A percentile compares a stretch with the other conserved stretches of the same genome.
Evolutionary conservation across 345 rosid species (phyloP).

Genomic region (Populus nigra): DNA sequence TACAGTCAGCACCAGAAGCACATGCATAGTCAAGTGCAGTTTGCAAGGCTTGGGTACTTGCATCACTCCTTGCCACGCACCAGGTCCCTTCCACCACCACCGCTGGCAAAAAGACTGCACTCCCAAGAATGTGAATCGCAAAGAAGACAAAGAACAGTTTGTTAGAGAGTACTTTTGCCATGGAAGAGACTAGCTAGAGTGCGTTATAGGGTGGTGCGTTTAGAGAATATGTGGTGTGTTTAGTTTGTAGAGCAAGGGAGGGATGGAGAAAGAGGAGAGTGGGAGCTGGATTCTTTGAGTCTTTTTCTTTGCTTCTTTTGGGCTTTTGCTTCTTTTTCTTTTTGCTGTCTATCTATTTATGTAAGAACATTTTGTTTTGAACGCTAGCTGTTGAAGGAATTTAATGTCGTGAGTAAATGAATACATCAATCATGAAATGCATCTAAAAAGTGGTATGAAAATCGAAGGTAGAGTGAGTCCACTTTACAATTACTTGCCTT

Average conservation of each 20-base stretch:
- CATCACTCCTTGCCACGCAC: constrained; percentile 82
- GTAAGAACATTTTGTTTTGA: not conserved
- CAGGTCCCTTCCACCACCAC: constrained; percentile 26
- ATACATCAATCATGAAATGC: no score
- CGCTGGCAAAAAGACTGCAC: not conserved
- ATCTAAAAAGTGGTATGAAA: no score
- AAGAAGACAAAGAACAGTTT: not conserved
- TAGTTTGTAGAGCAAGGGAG: constrained; percentile 11
- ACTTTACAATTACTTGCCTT: no score
- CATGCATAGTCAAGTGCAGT: constrained; percentile 70
- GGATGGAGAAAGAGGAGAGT: not conserved
- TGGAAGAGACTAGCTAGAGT: not conserved
- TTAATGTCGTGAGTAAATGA: not conserved
- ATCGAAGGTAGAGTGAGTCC: no score
- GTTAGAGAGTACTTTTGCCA: not conserved
- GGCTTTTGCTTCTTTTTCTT: not conserved
- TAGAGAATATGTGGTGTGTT: not conserved
- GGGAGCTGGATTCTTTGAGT: not conserved
- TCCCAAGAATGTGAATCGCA: not conserved
- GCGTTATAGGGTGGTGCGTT: not conserved
- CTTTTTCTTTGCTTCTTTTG: not conserved
- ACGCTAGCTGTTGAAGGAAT: not conserved
- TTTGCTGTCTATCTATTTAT: not conserved
- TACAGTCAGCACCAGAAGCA: constrained; percentile 67
- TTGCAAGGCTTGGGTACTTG: constrained; percentile 55